These are phyloP conservation scores for Nemania diffusa DNA, from an alignment of 2,329 filamentous ascomycete species.

Conservation along the genomic window DNA sequence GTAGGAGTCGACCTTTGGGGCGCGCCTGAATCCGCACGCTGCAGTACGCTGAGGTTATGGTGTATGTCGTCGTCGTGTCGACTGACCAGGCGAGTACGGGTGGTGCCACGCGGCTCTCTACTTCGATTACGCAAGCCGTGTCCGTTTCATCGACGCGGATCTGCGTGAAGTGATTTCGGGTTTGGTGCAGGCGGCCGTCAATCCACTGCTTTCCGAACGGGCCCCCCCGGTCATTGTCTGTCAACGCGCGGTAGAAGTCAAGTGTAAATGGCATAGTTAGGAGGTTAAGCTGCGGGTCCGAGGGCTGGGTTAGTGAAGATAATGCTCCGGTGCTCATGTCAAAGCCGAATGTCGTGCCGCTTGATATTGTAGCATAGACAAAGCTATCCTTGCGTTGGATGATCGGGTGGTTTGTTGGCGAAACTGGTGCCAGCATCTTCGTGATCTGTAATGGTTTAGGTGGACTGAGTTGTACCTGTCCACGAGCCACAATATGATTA, in stretches of 20 bases:
- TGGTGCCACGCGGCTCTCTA: constrained; percentile 67
- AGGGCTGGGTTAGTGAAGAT: constrained; percentile 54
- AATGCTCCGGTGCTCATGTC: constrained; percentile 57
- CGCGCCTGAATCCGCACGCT: constrained; percentile 61
- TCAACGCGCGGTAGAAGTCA: constrained; percentile 72
- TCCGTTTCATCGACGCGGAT: constrained; percentile 47
- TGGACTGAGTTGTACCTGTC: constrained; percentile 56
- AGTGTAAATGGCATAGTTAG: constrained; percentile 59
- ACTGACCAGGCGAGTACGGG: constrained; percentile 71
- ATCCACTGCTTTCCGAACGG: constrained; percentile 69
- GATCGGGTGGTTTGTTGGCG: constrained; percentile 32
- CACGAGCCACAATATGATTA: constrained; percentile 63
- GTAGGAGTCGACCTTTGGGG: constrained; percentile 60
- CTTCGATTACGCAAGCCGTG: constrained; percentile 54
- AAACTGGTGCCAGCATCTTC: constrained; percentile 35
- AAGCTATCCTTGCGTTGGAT: constrained; percentile 44
- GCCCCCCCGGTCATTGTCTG: constrained; percentile 71
- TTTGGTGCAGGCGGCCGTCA: constrained; percentile 58
- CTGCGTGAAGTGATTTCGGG: constrained; percentile 55
- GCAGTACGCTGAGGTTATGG: constrained; percentile 61
- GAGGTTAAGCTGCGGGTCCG: constrained; percentile 50
- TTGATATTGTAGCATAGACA: constrained; percentile 51
- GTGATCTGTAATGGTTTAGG: constrained; percentile 47
- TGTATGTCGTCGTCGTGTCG: constrained; percentile 64
- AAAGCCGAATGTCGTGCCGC: constrained; percentile 56